These are phyloP conservation scores for Blastobotrys petasosporus DNA, from an alignment of 1,139 yeast genomes.

Conservation along the genomic window DNA sequence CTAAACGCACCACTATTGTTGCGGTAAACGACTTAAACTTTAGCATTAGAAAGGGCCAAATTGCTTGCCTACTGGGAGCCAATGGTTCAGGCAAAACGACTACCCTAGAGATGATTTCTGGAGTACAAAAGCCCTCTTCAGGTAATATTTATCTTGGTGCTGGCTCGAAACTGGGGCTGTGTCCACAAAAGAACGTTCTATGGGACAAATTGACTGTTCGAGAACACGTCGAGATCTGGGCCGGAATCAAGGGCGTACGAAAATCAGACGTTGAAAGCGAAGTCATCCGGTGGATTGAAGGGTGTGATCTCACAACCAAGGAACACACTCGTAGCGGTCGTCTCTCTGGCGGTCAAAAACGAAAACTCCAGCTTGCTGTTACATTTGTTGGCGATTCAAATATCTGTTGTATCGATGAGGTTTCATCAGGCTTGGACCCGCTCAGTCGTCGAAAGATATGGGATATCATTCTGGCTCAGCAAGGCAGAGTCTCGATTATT, in stretches of 20 bases:
- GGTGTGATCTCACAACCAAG: constrained; percentile 31
- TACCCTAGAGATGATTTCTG: constrained; percentile 35
- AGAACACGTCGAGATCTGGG: constrained; percentile 34
- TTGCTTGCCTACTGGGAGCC: constrained; percentile 35
- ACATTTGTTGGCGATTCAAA: constrained; percentile 36
- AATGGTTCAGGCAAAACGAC: constrained; percentile 39
- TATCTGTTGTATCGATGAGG: constrained; percentile 37
- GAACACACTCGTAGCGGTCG: constrained; percentile 22
- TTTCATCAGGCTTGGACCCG: constrained; percentile 37
- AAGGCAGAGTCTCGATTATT: constrained; percentile 30
- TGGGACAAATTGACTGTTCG: constrained; percentile 35
- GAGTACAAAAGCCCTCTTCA: constrained; percentile 28
- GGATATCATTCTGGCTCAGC: constrained; percentile 33
- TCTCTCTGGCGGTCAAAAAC: constrained; percentile 89
- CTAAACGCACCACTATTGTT: constrained; percentile 20
- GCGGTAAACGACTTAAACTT: constrained; percentile 32
- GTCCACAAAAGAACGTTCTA: constrained; percentile 36
- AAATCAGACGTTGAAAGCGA: constrained; percentile 3
- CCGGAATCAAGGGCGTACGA: constrained; percentile 29
- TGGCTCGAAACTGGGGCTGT: constrained; percentile 32
- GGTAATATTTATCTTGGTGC: constrained; percentile 28
- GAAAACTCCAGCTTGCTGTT: constrained; percentile 74
- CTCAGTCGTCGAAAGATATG: constrained; percentile 35
- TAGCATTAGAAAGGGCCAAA: constrained; percentile 29
- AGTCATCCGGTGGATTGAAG: constrained; percentile 20